phyloP scores from a whole-genome alignment of 2,329 filamentous ascomycete genomes.

The Magnaporthiopsis incrustans region DNA sequence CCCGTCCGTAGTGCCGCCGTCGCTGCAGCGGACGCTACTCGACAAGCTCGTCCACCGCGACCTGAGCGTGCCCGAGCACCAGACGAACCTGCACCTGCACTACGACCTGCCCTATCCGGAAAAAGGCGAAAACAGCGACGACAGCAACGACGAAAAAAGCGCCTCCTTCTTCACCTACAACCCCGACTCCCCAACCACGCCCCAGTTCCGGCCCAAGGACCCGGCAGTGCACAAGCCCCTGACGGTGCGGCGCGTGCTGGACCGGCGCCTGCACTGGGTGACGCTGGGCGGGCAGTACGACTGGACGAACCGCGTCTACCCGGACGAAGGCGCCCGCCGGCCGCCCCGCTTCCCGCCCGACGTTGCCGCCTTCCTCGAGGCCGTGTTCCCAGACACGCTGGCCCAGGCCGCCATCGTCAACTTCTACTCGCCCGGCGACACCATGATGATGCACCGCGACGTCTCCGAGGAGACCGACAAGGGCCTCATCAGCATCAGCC shows the following conservation, averaged over 20 bases:
- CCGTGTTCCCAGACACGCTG: constrained; percentile 66
- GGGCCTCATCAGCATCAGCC: constrained; percentile 74
- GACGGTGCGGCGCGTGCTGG: constrained; percentile 59
- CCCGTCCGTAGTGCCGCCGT: constrained; percentile 63
- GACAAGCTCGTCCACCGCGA: constrained; percentile 60
- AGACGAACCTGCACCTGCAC: constrained; percentile 63
- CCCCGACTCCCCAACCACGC: constrained; percentile 32
- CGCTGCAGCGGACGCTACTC: constrained; percentile 62
- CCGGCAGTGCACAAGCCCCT: constrained; percentile 67
- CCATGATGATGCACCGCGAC: constrained; percentile 86
- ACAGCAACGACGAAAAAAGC: neutral
- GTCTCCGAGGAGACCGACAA: constrained; percentile 77
- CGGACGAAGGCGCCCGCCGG: constrained; percentile 40
- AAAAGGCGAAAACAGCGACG: neutral
- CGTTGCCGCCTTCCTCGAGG: constrained; percentile 57
- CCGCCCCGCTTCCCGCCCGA: constrained; percentile 68
- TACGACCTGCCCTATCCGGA: constrained; percentile 24
- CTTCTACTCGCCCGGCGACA: constrained; percentile 84
- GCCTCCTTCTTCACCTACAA: constrained; percentile 7
- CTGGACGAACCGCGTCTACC: constrained; percentile 84
- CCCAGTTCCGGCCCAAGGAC: constrained; percentile 58
- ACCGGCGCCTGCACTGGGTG: constrained; percentile 82
- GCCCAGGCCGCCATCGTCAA: constrained; percentile 92
- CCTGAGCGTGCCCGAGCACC: constrained; percentile 61
- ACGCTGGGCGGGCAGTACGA: constrained; percentile 95